Evolutionary conservation across 1,284 basidiomycete genomes (phyloP).

Genomic region (Leccinum pachyderme): DNA sequence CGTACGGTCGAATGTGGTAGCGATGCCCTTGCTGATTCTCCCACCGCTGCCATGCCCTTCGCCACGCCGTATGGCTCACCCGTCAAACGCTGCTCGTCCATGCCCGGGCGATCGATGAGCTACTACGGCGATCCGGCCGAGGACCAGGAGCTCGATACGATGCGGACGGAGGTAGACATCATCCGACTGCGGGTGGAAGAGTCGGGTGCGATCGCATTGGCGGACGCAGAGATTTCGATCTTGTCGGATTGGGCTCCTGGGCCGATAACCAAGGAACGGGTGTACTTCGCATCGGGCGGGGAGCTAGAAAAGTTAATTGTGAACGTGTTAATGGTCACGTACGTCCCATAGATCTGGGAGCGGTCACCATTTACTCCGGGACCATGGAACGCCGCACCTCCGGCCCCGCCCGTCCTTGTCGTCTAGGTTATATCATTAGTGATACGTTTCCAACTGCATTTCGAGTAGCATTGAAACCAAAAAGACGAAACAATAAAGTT

Average conservation of each 20-base stretch:
- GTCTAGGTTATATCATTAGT: slow-evolving; percentile 2
- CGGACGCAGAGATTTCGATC: slow-evolving; percentile 60
- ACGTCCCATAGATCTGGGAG: slow-evolving; percentile 39
- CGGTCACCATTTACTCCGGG: not conserved
- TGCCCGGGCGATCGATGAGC: slow-evolving; percentile 41
- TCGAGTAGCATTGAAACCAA: not conserved
- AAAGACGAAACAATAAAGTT: not conserved
- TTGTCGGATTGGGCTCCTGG: slow-evolving; percentile 54
- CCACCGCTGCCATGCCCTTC: slow-evolving; percentile 32
- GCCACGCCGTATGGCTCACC: slow-evolving; percentile 34
- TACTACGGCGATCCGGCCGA: slow-evolving; percentile 39
- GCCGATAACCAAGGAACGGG: slow-evolving; percentile 61
- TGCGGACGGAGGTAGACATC: slow-evolving; percentile 37
- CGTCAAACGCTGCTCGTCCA: slow-evolving; percentile 27
- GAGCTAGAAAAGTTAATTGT: slow-evolving; percentile 71
- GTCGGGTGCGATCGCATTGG: slow-evolving; percentile 63
- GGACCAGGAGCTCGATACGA: slow-evolving; percentile 36
- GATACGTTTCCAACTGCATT: slow-evolving; percentile 11
- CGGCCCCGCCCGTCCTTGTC: not conserved
- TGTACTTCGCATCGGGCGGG: slow-evolving; percentile 63
- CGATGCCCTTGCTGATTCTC: slow-evolving; percentile 40
- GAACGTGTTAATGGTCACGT: slow-evolving; percentile 68
- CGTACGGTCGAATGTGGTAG: slow-evolving; percentile 61
- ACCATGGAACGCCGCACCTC: not conserved
- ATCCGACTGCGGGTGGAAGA: slow-evolving; percentile 58